Conservation (phyloP, 257 asterid genomes). For the Solanum arcanum region DNA sequence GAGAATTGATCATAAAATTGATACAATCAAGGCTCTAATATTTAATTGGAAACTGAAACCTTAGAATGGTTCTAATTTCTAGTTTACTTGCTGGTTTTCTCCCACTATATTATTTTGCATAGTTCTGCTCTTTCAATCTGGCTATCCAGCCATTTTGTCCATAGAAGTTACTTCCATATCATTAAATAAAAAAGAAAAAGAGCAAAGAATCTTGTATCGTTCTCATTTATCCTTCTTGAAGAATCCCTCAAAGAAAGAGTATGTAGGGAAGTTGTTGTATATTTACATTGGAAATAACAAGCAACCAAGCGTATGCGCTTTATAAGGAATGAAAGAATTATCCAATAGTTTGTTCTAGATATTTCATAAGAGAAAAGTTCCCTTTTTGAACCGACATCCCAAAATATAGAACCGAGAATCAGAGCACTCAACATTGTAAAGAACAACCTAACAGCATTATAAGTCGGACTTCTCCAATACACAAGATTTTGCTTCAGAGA, state of each 20-base stretch:
- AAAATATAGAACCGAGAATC: slow-evolving; percentile 62
- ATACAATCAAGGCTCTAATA: background rate
- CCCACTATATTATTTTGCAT: background rate
- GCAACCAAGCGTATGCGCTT: background rate
- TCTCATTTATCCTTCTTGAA: background rate
- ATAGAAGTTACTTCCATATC: background rate
- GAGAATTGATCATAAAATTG: background rate
- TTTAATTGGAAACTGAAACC: background rate
- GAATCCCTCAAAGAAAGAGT: background rate
- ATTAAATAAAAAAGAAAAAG: background rate
- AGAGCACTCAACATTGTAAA: slow-evolving; percentile 65
- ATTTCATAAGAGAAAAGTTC: too few relatives aligned
- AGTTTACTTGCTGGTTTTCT: background rate
- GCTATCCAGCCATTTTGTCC: background rate
- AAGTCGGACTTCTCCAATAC: slow-evolving; percentile 80
- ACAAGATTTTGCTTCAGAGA: slow-evolving; percentile 68
- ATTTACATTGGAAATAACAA: background rate
- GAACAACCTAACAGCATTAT: slow-evolving; percentile 66
- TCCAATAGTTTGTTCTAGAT: background rate
- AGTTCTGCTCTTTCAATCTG: background rate
- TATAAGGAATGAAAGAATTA: background rate
- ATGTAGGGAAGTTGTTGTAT: background rate
- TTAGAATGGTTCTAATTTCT: background rate
- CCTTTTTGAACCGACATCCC: background rate
- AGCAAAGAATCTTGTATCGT: background rate